Percentiles rank a stretch among this genome's conserved stretches.
Conservation (phyloP, 163 green algal species). For the Chloromonas sp. region DNA sequence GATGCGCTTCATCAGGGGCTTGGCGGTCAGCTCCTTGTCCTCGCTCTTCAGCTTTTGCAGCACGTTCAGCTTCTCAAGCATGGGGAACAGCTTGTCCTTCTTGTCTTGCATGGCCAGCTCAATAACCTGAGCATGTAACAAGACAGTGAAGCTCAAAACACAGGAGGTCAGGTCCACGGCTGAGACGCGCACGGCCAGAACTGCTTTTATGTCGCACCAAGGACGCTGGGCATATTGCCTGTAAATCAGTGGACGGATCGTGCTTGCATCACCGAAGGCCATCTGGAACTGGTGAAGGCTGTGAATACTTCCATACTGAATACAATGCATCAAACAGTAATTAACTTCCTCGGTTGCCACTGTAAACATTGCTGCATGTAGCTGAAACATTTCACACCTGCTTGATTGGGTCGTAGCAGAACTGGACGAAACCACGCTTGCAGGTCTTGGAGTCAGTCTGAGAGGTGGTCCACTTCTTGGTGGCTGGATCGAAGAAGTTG, state of each 20-base stretch:
- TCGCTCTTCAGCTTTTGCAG: constrained; percentile 76
- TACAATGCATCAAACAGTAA: background rate
- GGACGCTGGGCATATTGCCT: background rate
- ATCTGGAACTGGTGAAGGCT: background rate
- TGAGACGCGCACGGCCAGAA: background rate
- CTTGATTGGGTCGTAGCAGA: constrained; percentile 98
- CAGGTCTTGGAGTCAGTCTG: constrained; percentile 73
- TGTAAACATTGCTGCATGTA: too few species aligned
- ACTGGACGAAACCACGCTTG: constrained; percentile 98
- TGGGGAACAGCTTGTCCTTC: constrained; percentile 92
- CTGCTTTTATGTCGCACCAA: background rate
- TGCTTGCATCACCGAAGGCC: background rate
- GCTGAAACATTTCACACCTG: constrained; percentile 39
- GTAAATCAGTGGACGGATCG: background rate
- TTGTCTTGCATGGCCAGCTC: constrained; percentile 93
- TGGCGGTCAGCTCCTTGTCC: constrained; percentile 95
- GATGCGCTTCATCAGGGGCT: constrained; percentile 99
- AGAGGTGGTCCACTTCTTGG: constrained; percentile 99
- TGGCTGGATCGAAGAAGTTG: constrained; percentile 98
- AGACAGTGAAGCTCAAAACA: background rate
- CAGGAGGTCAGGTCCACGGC: background rate
- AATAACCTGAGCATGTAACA: constrained; percentile 32
- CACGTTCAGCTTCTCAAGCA: constrained; percentile 93
- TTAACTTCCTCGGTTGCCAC: background rate
- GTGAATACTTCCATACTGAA: background rate